Evolutionary conservation across 306 rosid species (phyloP).

Genomic region (cucumber (Cucumis sativus)): DNA sequence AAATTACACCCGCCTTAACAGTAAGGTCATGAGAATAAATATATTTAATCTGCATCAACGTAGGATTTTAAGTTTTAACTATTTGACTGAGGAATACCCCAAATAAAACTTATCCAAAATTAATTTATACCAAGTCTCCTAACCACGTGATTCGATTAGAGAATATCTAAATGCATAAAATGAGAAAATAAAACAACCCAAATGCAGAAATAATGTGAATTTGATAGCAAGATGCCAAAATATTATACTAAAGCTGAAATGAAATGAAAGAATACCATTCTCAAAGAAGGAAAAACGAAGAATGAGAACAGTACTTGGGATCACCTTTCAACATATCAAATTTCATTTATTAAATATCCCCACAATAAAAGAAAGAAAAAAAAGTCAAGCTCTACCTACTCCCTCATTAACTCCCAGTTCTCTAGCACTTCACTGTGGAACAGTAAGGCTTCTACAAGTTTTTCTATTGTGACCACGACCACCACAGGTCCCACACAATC

Average conservation of each 20-base stretch:
- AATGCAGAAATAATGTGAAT: not conserved
- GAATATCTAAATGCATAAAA: too few species aligned
- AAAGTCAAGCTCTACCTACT: not conserved
- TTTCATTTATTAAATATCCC: not conserved
- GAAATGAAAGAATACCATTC: not conserved
- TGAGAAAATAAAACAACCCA: not conserved
- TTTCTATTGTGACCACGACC: constrained; percentile 10
- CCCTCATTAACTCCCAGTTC: not conserved
- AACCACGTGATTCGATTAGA: not conserved
- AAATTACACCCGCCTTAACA: not conserved
- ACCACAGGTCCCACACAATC: constrained; percentile 11
- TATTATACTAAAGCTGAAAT: not conserved
- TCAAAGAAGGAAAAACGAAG: not conserved
- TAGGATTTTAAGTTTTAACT: not conserved
- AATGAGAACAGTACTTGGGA: not conserved
- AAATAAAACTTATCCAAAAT: not conserved
- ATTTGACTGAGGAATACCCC: not conserved
- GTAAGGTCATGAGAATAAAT: not conserved
- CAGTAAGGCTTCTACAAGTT: not conserved
- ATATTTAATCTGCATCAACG: too few species aligned
- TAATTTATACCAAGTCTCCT: not conserved
- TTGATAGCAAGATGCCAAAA: not conserved
- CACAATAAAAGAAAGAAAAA: not conserved
- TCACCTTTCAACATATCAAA: not conserved
- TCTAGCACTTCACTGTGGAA: not conserved